phyloP scores from a whole-genome alignment of 78 protist genomes.

The Guillardia theta region DNA sequence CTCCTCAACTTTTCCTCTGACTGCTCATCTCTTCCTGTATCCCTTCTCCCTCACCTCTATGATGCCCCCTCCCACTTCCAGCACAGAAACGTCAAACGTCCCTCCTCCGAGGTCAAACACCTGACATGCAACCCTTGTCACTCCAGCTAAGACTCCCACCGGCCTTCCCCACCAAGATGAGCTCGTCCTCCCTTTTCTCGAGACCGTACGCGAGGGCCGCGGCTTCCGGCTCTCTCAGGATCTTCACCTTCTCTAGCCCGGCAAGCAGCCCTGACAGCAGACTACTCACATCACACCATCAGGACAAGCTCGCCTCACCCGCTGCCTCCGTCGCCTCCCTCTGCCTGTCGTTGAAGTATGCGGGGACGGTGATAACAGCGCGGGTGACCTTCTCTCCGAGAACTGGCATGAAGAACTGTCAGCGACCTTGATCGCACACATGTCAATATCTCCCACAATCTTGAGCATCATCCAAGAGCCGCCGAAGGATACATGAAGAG shows the following conservation, averaged over 20 bases:
- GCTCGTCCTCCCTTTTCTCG: slow-evolving; percentile 59
- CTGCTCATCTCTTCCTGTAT: no score
- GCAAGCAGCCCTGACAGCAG: neutral
- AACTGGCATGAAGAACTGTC: neutral
- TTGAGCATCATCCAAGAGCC: neutral
- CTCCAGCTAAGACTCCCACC: neutral
- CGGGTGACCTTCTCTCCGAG: slow-evolving; percentile 83
- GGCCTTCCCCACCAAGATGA: neutral
- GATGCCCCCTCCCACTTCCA: slow-evolving; percentile 92
- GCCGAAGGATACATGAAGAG: neutral
- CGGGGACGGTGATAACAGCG: slow-evolving; percentile 64
- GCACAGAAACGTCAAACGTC: slow-evolving; percentile 97
- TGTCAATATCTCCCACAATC: neutral
- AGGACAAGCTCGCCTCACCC: neutral
- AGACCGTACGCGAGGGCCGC: slow-evolving; percentile 77
- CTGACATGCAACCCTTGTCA: neutral
- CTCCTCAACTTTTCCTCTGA: no score
- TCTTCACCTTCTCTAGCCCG: neutral
- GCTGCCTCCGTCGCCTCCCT: slow-evolving; percentile 5
- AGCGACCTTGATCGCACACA: neutral
- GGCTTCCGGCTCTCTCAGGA: neutral
- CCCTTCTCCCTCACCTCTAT: no score
- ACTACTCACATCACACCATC: neutral
- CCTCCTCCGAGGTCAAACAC: slow-evolving; percentile 98
- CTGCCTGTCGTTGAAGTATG: slow-evolving; percentile 19